These are phyloP conservation scores for Crotalaria pallida DNA, from an alignment of 306 rosid genomes.

Conservation along the genomic window DNA sequence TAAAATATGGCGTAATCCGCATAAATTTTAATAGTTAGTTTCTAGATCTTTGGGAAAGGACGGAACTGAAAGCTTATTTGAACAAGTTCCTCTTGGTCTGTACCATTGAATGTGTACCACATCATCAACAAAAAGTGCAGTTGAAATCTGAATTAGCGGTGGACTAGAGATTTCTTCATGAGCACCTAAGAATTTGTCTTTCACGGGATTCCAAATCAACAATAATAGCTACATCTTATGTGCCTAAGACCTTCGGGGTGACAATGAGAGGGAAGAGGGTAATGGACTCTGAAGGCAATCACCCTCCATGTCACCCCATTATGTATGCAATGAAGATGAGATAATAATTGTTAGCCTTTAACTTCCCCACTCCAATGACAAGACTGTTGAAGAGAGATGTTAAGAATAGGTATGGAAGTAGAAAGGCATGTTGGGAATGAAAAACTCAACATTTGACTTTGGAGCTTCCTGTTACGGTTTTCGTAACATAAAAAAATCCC, in stretches of 20 bases:
- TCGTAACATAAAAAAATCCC: not conserved
- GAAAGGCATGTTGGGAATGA: not conserved
- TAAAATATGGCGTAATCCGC: not conserved
- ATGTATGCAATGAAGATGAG: not conserved
- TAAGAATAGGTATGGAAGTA: not conserved
- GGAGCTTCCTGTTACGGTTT: not conserved
- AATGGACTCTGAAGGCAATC: not conserved
- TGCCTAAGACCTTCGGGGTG: not conserved
- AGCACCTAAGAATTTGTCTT: not conserved
- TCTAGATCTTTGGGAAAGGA: not conserved
- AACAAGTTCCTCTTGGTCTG: not conserved
- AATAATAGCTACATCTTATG: not conserved
- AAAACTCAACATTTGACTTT: not conserved
- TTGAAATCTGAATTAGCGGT: not conserved
- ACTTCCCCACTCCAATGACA: not conserved
- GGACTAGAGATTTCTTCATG: not conserved
- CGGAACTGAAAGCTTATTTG: not conserved
- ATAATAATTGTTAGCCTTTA: not conserved
- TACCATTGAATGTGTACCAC: not conserved
- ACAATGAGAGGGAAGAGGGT: not conserved
- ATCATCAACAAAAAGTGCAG: not conserved
- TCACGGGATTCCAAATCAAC: not conserved
- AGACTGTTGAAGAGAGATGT: not conserved
- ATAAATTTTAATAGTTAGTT: not conserved
- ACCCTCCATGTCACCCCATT: not conserved